A percentile compares a stretch with the other conserved stretches of the same genome.
Conservation (phyloP, 768 basidiomycete genomes). For the Amanita thiersii region DNA sequence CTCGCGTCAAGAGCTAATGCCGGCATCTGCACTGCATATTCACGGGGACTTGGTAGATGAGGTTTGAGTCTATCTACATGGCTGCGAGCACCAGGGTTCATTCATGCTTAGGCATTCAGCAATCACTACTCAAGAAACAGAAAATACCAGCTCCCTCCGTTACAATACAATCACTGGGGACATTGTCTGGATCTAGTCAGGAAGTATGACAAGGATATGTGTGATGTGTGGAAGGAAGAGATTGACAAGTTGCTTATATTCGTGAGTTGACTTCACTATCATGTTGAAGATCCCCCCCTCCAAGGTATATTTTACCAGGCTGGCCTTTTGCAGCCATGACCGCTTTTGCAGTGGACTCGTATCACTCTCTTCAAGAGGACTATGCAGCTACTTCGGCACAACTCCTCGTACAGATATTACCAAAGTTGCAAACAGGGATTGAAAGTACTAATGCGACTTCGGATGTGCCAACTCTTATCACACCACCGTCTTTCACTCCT, state of each 20-base stretch:
- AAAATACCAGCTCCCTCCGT: too few species aligned
- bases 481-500: slow-evolving; percentile 7
- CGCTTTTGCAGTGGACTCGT: slow-evolving; percentile 15
- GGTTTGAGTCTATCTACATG: too few species aligned
- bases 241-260: slow-evolving; percentile 12
- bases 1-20: too few species aligned
- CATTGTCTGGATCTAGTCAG: too few species aligned
- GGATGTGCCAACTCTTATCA: not conserved
- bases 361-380: slow-evolving; percentile 13
- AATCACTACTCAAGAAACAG: too few species aligned
- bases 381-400: slow-evolving; percentile 7
- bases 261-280: slow-evolving; percentile 3
- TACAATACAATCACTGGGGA: too few species aligned
- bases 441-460: not conserved
- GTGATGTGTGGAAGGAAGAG: slow-evolving; percentile 12
- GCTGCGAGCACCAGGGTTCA: too few species aligned
- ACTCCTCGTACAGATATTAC: slow-evolving; percentile 9
- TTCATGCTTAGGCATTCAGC: too few species aligned
- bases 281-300: not conserved
- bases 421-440: not conserved
- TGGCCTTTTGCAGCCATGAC: slow-evolving; percentile 17
- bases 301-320: slow-evolving; percentile 8
- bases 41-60: too few species aligned
- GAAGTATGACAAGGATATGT: slow-evolving; percentile 8
- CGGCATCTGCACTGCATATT: too few species aligned